Conservation (phyloP, 257 asterid species). For the Linaria vulgaris region DNA sequence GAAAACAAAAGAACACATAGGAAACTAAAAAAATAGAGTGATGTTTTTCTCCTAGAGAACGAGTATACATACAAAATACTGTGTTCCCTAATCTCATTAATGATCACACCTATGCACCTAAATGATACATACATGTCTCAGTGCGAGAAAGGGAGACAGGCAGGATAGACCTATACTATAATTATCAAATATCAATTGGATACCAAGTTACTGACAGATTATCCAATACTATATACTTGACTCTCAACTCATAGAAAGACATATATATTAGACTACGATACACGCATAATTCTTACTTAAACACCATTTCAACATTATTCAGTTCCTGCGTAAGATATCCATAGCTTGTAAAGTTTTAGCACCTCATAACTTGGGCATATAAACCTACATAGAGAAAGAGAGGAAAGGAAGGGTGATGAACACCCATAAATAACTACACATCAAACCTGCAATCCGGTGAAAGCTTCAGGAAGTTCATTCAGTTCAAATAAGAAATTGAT, state of each 20-base stretch:
- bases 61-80: not conserved
- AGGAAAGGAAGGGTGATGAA: not conserved
- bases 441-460: conserved; percentile 87
- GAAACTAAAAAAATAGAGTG: conserved; percentile 1
- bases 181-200: no score
- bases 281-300: conserved; percentile 11
- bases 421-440: not conserved
- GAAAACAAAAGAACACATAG: conserved; percentile 25
- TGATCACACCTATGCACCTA: conserved; percentile 16
- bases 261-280: conserved; percentile 10
- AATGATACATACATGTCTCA: no score
- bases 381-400: not conserved
- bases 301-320: not conserved
- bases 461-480: conserved; percentile 86
- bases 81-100: conserved; percentile 13
- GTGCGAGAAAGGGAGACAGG: not conserved
- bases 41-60: not conserved
- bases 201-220: no score
- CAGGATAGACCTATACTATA: conserved; percentile 12
- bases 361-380: not conserved
- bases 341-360: not conserved
- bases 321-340: not conserved
- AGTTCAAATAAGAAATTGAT: conserved; percentile 79
- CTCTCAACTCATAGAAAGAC: conserved; percentile 1
- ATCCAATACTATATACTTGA: conserved; percentile 9